Percentiles rank a stretch among this genome's conserved stretches.
phyloP scores from a whole-genome alignment of 2,329 filamentous ascomycete genomes.

The Fusarium nodosum region DNA sequence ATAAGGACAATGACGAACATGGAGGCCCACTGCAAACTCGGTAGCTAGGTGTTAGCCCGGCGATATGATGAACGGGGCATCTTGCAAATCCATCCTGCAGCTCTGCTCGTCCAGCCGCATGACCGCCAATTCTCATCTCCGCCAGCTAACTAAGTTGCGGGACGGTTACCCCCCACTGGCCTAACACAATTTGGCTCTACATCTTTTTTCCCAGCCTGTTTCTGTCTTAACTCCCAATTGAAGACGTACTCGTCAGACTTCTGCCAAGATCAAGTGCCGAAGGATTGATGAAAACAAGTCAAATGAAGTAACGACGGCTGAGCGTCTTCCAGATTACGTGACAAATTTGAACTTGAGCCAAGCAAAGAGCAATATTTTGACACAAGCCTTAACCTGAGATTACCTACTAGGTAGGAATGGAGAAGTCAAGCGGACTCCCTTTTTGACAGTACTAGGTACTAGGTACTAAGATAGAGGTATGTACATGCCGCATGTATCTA shows the following conservation, averaged over 20 bases:
- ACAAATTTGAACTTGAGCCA: conserved; percentile 10
- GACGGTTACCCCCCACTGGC: conserved; percentile 23
- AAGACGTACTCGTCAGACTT: conserved; percentile 5
- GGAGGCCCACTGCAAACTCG: conserved; percentile 48
- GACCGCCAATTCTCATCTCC: conserved; percentile 38
- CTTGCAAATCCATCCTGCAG: conserved; percentile 43
- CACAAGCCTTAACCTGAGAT: conserved; percentile 24
- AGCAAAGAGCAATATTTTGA: conserved; percentile 13
- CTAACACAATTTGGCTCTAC: conserved; percentile 23
- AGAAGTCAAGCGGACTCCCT: conserved; percentile 36
- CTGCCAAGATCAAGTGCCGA: conserved; percentile 1
- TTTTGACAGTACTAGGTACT: conserved; percentile 12
- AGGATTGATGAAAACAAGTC: neutral
- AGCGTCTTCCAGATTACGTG: neutral
- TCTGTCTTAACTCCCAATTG: conserved; percentile 28
- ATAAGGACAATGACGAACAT: conserved; percentile 49
- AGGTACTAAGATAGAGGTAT: neutral
- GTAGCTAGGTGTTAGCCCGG: conserved; percentile 48
- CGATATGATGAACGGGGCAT: conserved; percentile 46
- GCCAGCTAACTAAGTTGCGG: conserved; percentile 22
- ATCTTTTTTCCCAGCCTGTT: conserved; percentile 22
- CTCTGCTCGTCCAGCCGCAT: conserved; percentile 39
- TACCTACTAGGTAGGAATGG: conserved; percentile 34
- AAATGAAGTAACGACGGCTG: neutral
- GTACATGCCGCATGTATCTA: conserved; percentile 2